Percentiles rank a stretch among this genome's conserved stretches.
Evolutionary conservation across 805 yeast genomes (phyloP).

Genomic region (Nematodospora valgi): DNA sequence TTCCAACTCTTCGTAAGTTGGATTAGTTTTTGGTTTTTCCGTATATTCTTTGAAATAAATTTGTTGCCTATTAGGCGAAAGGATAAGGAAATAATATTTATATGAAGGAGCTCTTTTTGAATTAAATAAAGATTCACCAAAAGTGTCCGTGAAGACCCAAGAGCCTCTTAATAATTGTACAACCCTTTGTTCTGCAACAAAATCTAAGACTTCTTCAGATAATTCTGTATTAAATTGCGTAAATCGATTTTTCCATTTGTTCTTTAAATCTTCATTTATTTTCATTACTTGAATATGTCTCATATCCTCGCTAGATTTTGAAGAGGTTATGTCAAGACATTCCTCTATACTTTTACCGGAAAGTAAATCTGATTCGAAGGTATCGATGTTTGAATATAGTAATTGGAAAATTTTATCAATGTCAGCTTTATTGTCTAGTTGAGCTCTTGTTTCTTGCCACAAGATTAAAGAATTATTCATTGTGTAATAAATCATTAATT

Average conservation of each 20-base stretch:
- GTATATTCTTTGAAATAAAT: constrained; percentile 59
- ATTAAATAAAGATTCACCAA: constrained; percentile 29
- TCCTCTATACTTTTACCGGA: constrained; percentile 37
- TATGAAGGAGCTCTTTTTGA: constrained; percentile 3
- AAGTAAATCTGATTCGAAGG: constrained; percentile 24
- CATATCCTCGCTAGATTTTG: constrained; percentile 44
- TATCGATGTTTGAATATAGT: constrained; percentile 29
- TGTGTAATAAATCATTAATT: constrained; percentile 50
- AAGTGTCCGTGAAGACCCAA: constrained; percentile 72
- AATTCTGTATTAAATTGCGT: constrained; percentile 48
- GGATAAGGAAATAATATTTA: constrained; percentile 51
- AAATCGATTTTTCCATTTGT: constrained; percentile 46
- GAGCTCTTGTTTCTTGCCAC: constrained; percentile 64
- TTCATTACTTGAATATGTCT: constrained; percentile 52
- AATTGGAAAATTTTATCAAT: constrained; percentile 48
- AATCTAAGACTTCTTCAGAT: constrained; percentile 57
- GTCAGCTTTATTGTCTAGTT: constrained; percentile 42
- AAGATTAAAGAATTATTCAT: constrained; percentile 56
- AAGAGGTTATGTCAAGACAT: constrained; percentile 39
- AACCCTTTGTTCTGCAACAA: constrained; percentile 73
- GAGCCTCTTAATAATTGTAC: constrained; percentile 70
- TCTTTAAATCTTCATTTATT: constrained; percentile 32
- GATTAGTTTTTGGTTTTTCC: constrained; percentile 43
- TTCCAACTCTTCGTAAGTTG: constrained; percentile 56
- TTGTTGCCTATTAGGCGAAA: constrained; percentile 65